Conservation (phyloP, 2,329 filamentous ascomycete species). For the Hypoxylon sp. region DNA sequence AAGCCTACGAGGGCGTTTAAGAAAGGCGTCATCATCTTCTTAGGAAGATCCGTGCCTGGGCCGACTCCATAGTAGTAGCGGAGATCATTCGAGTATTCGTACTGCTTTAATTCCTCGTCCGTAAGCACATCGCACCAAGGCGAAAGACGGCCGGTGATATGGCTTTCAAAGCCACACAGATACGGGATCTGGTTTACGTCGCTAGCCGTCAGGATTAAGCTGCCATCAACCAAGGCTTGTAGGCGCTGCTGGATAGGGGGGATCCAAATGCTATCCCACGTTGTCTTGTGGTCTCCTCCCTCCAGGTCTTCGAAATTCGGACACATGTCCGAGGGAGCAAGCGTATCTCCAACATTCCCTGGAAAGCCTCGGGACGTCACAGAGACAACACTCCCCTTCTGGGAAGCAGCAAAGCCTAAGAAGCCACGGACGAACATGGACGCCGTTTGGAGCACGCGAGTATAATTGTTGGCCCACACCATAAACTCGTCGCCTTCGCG, state of each 20-base stretch:
- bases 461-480: slow-evolving; percentile 72
- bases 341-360: slow-evolving; percentile 65
- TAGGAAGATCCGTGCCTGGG: slow-evolving; percentile 61
- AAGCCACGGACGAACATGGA: slow-evolving; percentile 68
- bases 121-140: slow-evolving; percentile 71
- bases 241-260: slow-evolving; percentile 63
- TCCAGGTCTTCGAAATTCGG: slow-evolving; percentile 64
- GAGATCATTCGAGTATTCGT: slow-evolving; percentile 73
- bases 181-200: slow-evolving; percentile 70
- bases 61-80: slow-evolving; percentile 73
- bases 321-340: slow-evolving; percentile 69
- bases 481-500: slow-evolving; percentile 59
- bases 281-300: slow-evolving; percentile 54
- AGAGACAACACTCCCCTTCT: slow-evolving; percentile 63
- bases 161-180: slow-evolving; percentile 75
- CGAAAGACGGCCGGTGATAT: slow-evolving; percentile 68
- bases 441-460: slow-evolving; percentile 68
- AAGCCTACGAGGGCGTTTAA: slow-evolving; percentile 61
- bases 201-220: slow-evolving; percentile 60
- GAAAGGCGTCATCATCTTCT: slow-evolving; percentile 68
- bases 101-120: slow-evolving; percentile 66
- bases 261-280: slow-evolving; percentile 61
- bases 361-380: slow-evolving; percentile 63
- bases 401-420: slow-evolving; percentile 62
- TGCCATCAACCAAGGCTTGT: slow-evolving; percentile 60